Base-by-base conservation (phyloP, 805 yeast species). In the Teunomyces funiuensis region DNA sequence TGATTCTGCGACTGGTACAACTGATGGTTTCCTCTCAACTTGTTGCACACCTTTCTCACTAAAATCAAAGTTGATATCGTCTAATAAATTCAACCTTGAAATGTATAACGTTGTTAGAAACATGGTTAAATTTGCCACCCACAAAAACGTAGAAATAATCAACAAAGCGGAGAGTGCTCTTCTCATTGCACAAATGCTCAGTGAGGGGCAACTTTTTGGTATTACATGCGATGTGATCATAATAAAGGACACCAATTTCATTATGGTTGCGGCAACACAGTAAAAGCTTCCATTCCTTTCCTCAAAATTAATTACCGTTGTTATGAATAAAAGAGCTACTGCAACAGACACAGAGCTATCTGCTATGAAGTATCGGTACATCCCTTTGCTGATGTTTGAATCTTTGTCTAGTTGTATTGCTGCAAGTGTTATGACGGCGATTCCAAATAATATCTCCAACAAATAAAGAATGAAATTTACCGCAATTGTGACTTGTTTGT, bases 261-360 rank as follows among this genome's bases (percentile, higher is more conserved):
- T 47, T 4, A 69, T 34, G 15, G 61, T 46, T 2, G 69, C 66
- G 2, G 62, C 50, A 9, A 64, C 40, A 39, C 73, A 66, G 42
- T 68, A 70, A 39, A 69, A 65, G 20, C 69, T 61, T 2, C 74
- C 74, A 42, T 67, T 67, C 40, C 71, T 48, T 39, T 50, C 58
- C 39, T 68, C 75, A 41, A 64, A 70, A 40, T 61, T 62, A 39
- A 71, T 57, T n/a, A 66, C 43, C n/a, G 58, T 60, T 14, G 61
- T 54, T 19, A 71, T 53, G 45, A 71, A 68, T 23, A 67, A 45
- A 2, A 69, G 37, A 2, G 73, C 59, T 9, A 65, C 59, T 2
- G 57, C 52, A 4, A 67, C 47, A 9, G 70, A 55, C 28, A 70
- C 51, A 4, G 60, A 50, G 3, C 65, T 60, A 41, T 61, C 62